These are phyloP conservation scores for Pseudogymnoascus sp. DNA, from an alignment of 2,329 filamentous ascomycete species.

Conservation along the genomic window DNA sequence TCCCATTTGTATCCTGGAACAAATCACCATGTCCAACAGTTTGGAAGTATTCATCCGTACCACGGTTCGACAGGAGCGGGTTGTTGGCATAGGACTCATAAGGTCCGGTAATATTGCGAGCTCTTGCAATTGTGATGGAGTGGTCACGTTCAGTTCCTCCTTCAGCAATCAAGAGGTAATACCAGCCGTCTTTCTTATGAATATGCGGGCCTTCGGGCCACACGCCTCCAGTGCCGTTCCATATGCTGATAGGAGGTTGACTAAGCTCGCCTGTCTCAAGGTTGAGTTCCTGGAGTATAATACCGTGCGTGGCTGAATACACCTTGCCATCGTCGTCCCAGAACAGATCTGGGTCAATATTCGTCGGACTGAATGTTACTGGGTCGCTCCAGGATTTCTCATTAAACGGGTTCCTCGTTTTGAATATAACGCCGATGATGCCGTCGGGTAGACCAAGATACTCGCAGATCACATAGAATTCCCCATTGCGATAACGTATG, in stretches of 20 bases:
- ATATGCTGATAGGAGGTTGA: constrained; percentile 41
- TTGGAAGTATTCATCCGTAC: constrained; percentile 39
- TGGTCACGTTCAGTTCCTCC: constrained; percentile 55
- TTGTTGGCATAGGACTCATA: constrained; percentile 54
- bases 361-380: constrained; percentile 50
- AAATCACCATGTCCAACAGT: constrained; percentile 39
- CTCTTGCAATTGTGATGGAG: constrained; percentile 50
- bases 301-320: constrained; percentile 44
- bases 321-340: constrained; percentile 49
- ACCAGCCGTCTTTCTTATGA: constrained; percentile 51
- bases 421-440: constrained; percentile 15
- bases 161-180: constrained; percentile 53
- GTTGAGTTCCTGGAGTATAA: constrained; percentile 31
- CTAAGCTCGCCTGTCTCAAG: constrained; percentile 50
- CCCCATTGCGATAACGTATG: constrained; percentile 36
- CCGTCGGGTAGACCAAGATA: constrained; percentile 33
- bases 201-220: constrained; percentile 52
- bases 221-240: constrained; percentile 54
- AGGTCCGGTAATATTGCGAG: constrained; percentile 48
- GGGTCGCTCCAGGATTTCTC: constrained; percentile 57
- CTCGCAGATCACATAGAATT: constrained; percentile 41
- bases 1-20: constrained; percentile 33
- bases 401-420: constrained; percentile 43
- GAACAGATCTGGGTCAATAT: constrained; percentile 55
- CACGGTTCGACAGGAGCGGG: constrained; percentile 46